A percentile compares a stretch with the other conserved stretches of the same genome.
Evolutionary conservation across 1,284 basidiomycete species (phyloP).

Genomic region (Stereum hirsutum): DNA sequence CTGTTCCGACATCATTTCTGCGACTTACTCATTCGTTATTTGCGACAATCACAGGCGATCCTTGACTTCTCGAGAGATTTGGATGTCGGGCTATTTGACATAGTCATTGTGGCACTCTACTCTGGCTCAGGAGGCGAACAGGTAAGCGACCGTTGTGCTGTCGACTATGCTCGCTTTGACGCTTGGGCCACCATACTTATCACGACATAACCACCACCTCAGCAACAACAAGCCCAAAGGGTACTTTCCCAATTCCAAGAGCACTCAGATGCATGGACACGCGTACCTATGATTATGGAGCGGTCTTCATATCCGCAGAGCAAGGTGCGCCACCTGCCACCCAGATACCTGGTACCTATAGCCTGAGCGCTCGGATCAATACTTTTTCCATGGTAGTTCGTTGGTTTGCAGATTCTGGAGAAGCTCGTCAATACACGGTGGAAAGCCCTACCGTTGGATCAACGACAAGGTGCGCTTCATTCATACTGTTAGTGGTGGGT

Average conservation of each 20-base stretch:
- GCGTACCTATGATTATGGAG: slow-evolving; percentile 92
- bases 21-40: too few species aligned
- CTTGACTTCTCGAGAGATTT: slow-evolving; percentile 85
- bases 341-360: slow-evolving; percentile 1
- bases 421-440: slow-evolving; percentile 92
- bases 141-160: slow-evolving; percentile 32
- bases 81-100: slow-evolving; percentile 79
- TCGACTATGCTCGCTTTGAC: slow-evolving; percentile 2
- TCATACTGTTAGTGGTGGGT: background rate
- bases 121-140: slow-evolving; percentile 62
- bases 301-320: slow-evolving; percentile 81
- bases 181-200: background rate
- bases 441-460: slow-evolving; percentile 93
- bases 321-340: slow-evolving; percentile 50
- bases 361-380: too few species aligned
- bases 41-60: slow-evolving; percentile 52
- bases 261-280: slow-evolving; percentile 96
- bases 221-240: slow-evolving; percentile 91
- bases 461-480: slow-evolving; percentile 65
- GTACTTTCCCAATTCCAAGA: slow-evolving; percentile 95
- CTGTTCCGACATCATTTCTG: too few species aligned
- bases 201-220: slow-evolving; percentile 4
- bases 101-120: slow-evolving; percentile 80
- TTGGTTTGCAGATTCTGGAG: slow-evolving; percentile 91
- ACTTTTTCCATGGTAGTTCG: too few species aligned